These are phyloP conservation scores for Coemansia sp. DNA, from an alignment of 192 early-diverging fungal genomes.

Conservation along the genomic window DNA sequence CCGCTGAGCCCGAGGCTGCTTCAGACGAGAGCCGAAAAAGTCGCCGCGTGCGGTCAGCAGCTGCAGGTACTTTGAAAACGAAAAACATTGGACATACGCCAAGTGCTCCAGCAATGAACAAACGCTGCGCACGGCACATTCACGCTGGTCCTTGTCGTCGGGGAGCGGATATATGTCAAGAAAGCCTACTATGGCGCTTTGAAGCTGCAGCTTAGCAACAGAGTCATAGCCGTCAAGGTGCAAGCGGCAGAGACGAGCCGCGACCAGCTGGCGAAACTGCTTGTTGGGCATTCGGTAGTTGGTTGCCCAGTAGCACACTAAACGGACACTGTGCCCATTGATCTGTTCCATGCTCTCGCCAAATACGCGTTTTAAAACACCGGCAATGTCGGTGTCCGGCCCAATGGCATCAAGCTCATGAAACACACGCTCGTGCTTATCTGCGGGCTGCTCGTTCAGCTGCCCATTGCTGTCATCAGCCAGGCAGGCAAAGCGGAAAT, in stretches of 20 bases:
- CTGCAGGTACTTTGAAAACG: constrained; percentile 34
- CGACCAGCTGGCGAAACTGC: constrained; percentile 18
- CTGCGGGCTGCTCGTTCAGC: neutral
- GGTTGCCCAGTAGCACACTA: constrained; percentile 44
- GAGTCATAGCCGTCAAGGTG: neutral
- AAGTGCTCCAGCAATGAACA: constrained; percentile 38
- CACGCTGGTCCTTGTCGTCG: neutral
- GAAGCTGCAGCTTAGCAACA: constrained; percentile 8
- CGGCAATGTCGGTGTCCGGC: neutral
- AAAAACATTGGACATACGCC: constrained; percentile 30
- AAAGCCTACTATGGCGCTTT: constrained; percentile 26
- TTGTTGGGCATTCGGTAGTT: constrained; percentile 12
- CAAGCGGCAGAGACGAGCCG: constrained; percentile 17
- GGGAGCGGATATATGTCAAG: constrained; percentile 29
- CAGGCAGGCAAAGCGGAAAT: constrained; percentile 16
- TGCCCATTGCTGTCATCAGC: constrained; percentile 1
- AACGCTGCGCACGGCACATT: constrained; percentile 10
- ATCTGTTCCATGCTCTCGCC: neutral
- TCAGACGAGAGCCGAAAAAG: constrained; percentile 12
- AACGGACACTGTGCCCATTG: constrained; percentile 7
- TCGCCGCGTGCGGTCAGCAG: constrained; percentile 44
- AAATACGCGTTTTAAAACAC: neutral
- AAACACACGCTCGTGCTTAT: neutral
- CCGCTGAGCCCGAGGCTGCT: constrained; percentile 17
- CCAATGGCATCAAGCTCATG: neutral